Base-by-base conservation (phyloP, 2,329 filamentous ascomycete genomes). In the Talaromyces pinophilus region DNA sequence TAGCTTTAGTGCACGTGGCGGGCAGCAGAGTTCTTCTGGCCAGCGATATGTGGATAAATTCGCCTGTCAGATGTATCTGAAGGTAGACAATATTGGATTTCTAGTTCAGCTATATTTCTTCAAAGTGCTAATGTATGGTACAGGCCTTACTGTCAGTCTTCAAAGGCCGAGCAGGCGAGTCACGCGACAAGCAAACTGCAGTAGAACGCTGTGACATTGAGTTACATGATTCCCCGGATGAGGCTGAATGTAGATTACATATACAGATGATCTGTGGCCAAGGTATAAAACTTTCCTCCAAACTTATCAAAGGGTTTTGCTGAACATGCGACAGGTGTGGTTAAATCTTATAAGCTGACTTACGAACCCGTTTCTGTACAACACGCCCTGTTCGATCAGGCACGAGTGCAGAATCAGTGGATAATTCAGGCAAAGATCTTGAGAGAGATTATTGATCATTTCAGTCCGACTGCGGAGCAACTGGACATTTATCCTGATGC, bases 261-360 rank as follows among this genome's bases (percentile, higher is more conserved):
- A 81, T 89, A 50, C 85, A 84, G 71, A 86, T 89, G 82, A 80
- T 87, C 17, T 88, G 86, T 76, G 86, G 84, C 63, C 84, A 88
- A 70, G 85, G 85, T 85, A 74, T 15, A 22, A 35, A 17, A 5
- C 10, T 8, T 48, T 44, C 40, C 2, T 1, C 2, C n/a, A 17
- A n/a, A n/a, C 3, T 30, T 35, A 35, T 19, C 19, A 5, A 2
- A 7, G 13, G 6, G 25, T 59, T 30, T 22, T 44, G 22, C 42
- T 46, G n/a, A 40, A 40, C 17, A 33, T 50, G 11, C 54, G 70
- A 7, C 67, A 82, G 86, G 87, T 4, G 85, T 89, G 57, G 85
- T 87, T 38, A 89, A 88, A 74, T 88, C 85, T 2, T 89, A 88
- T 74, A 87, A 85, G 68, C 78, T 90, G 65, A 88, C 85, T 0